phyloP scores from a whole-genome alignment of 129 eudicot species.

The Erigeron canadensis region DNA sequence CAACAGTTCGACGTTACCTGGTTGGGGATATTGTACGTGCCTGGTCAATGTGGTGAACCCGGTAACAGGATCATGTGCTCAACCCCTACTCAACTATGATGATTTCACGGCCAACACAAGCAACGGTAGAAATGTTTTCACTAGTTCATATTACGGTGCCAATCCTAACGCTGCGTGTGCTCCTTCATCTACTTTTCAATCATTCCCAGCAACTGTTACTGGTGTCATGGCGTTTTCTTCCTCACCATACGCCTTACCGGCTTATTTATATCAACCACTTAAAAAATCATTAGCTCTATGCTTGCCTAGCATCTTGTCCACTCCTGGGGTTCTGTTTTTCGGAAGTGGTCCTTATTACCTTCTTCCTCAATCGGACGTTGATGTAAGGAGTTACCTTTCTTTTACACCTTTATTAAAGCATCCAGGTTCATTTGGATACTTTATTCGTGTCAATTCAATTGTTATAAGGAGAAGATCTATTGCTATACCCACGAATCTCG shows the following conservation, averaged over 20 bases:
- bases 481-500: neutral
- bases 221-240: slow-evolving; percentile 49
- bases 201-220: slow-evolving; percentile 31
- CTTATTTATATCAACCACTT: slow-evolving; percentile 29
- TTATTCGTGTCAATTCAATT: slow-evolving; percentile 34
- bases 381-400: slow-evolving; percentile 26
- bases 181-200: slow-evolving; percentile 27
- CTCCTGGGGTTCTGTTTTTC: slow-evolving; percentile 41
- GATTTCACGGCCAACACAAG: slow-evolving; percentile 16
- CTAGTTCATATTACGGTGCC: slow-evolving; percentile 26
- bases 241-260: slow-evolving; percentile 35
- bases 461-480: slow-evolving; percentile 27
- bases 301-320: slow-evolving; percentile 32
- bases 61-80: slow-evolving; percentile 13
- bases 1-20: slow-evolving; percentile 2
- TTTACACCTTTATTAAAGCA: slow-evolving; percentile 33
- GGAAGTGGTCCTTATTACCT: slow-evolving; percentile 44
- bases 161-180: slow-evolving; percentile 45
- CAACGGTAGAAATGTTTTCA: slow-evolving; percentile 15
- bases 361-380: slow-evolving; percentile 35
- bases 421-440: slow-evolving; percentile 29
- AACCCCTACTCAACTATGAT: slow-evolving; percentile 28
- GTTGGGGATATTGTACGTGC: slow-evolving; percentile 18
- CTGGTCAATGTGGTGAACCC: slow-evolving; percentile 28
- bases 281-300: slow-evolving; percentile 43